Evolutionary conservation across 1,284 basidiomycete genomes (phyloP).

Genomic region (Melampsora abietis-canadensis): DNA sequence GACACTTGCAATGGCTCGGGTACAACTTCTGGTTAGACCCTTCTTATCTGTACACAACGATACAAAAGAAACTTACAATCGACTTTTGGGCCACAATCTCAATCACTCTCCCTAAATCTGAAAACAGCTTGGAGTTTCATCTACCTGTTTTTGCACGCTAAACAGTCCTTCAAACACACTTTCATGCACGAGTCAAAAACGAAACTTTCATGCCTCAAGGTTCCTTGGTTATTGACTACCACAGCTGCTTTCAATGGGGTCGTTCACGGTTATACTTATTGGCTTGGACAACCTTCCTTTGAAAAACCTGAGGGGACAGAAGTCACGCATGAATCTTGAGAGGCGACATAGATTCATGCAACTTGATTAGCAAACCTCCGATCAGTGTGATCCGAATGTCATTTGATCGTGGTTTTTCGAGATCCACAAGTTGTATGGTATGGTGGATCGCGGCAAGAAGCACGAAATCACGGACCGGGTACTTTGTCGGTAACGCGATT

Average conservation of each 20-base stretch:
- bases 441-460: no score
- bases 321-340: background rate
- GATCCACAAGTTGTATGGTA: no score
- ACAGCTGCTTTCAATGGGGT: constrained; percentile 19
- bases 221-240: constrained; percentile 13
- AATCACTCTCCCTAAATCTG: background rate
- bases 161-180: constrained; percentile 30
- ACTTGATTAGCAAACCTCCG: no score
- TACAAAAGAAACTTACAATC: background rate
- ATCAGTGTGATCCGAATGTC: no score
- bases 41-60: background rate
- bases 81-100: background rate
- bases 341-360: background rate
- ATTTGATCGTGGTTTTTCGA: no score
- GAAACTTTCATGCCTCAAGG: background rate
- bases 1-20: constrained; percentile 39
- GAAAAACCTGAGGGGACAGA: background rate
- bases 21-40: constrained; percentile 21
- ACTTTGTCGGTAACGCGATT: no score
- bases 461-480: no score
- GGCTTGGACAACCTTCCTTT: background rate
- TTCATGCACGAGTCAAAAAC: constrained; percentile 6
- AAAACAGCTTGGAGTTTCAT: constrained; percentile 42
- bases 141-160: constrained; percentile 32
- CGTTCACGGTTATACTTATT: constrained; percentile 39